These are phyloP conservation scores for Phaeotremella fagi DNA, from an alignment of 768 basidiomycete species.

Conservation along the genomic window DNA sequence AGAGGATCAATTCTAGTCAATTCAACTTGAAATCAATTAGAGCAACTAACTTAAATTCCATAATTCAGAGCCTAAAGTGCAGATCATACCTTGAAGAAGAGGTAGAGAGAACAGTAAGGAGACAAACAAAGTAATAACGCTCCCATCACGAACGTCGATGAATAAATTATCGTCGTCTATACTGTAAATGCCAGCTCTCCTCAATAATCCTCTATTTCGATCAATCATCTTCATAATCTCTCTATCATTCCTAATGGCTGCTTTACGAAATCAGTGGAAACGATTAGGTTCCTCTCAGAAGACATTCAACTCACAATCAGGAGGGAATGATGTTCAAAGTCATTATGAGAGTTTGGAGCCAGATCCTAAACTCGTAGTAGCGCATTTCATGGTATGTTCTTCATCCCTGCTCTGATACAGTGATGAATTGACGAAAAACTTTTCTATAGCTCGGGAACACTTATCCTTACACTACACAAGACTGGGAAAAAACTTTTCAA, in stretches of 20 bases:
- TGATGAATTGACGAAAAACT: background rate
- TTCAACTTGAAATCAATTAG: too few species aligned
- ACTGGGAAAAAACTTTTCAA: slow-evolving; percentile 37
- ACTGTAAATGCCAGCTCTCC: too few species aligned
- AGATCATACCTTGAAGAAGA: too few species aligned
- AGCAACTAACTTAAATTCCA: too few species aligned
- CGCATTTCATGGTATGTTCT: slow-evolving; percentile 48
- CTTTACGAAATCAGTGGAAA: slow-evolving; percentile 3
- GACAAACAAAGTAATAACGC: too few species aligned
- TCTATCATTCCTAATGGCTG: slow-evolving; percentile 1
- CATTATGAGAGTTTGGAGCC: background rate
- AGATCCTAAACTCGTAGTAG: slow-evolving; percentile 30
- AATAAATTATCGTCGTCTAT: too few species aligned
- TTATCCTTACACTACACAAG: slow-evolving; percentile 36
- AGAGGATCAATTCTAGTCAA: too few species aligned
- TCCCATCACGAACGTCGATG: too few species aligned
- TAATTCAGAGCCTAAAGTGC: too few species aligned
- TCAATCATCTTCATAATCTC: background rate
- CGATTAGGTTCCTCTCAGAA: background rate
- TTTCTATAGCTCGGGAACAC: slow-evolving; percentile 46
- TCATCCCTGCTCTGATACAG: background rate
- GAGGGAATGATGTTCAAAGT: too few species aligned
- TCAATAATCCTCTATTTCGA: slow-evolving; percentile 12
- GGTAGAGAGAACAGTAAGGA: too few species aligned
- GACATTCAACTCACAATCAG: background rate